Evolutionary conservation across 441 rosid genomes (phyloP), one percentile per base, ranked within the genome.

Genomic region (Biscutella laevigata): DNA sequence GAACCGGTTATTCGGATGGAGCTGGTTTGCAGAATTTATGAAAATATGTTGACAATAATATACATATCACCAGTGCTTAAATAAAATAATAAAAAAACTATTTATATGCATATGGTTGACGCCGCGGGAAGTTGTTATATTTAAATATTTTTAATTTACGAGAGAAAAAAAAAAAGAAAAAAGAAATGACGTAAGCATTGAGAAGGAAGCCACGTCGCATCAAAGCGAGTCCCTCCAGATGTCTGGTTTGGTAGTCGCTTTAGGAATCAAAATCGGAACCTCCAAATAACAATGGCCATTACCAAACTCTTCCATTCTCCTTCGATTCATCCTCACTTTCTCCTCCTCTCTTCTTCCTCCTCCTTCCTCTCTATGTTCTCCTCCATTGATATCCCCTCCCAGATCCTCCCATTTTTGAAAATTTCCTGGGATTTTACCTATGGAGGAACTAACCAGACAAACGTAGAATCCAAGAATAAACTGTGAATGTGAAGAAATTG

Each of bases 161-260:
- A 21, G 0, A 3, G 10, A 26, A 27, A 26, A 0, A 25, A 28
- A 12, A 0, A 28, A 20, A 3, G 10, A 11, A 47, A 55, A 1
- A 64, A 33, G 24, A 40, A 43, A 68, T 68, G 64, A 68, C 68
- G 64, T 68, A 63, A 72, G 68, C 71, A 53, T 59, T 54, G 66
- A 59, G 61, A 53, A 27, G 52, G 71, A 57, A 55, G 53, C 71
- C 75, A 66, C 67, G 66, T 71, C 72, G 68, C 72, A 32, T 53
- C 1, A n/a, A 17, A 15, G 57, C 47, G 47, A 53, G 56, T 62
- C 68, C 75, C 68, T 74, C 88, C 86, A 83, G 72, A 48, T 83
- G 92, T 80, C 71, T 68, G 97, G 95, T 62, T 55, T 66, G 66
- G 30, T 68, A 81, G 79, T 29, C 70, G 71, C 82, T 80, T 69